Conservation (phyloP, 2,329 filamentous ascomycete genomes). For the Beauveria caledonica region DNA sequence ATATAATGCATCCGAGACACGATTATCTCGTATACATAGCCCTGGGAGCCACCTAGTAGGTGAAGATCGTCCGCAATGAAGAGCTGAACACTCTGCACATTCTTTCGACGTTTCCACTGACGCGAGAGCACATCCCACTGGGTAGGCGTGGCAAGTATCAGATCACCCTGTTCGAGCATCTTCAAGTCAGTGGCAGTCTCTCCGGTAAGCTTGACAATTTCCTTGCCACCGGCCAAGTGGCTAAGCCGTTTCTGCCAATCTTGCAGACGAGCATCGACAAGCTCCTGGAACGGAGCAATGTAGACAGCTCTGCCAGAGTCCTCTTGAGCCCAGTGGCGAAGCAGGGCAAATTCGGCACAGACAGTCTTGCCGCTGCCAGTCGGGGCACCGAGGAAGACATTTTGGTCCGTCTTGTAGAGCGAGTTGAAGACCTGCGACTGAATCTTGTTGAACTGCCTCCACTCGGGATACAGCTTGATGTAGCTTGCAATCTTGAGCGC, state of each 20-base stretch:
- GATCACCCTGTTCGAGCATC: conserved; percentile 75
- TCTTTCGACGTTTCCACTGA: conserved; percentile 95
- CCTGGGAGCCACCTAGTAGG: conserved; percentile 76
- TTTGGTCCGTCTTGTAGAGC: conserved; percentile 82
- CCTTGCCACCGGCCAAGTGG: conserved; percentile 70
- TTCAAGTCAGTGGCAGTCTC: conserved; percentile 88
- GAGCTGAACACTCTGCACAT: conserved; percentile 79
- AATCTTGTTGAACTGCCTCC: conserved; percentile 90
- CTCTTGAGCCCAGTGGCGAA: conserved; percentile 68
- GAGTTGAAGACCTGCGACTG: conserved; percentile 97
- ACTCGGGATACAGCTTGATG: conserved; percentile 70
- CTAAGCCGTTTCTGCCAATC: conserved; percentile 79
- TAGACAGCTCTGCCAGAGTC: conserved; percentile 72
- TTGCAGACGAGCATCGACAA: conserved; percentile 71
- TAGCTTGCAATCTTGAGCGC: conserved; percentile 84
- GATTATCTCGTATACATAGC: conserved; percentile 90
- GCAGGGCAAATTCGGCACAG: conserved; percentile 86
- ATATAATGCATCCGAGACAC: conserved; percentile 99
- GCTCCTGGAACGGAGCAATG: conserved; percentile 87
- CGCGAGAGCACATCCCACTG: conserved; percentile 96
- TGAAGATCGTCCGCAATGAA: conserved; percentile 96
- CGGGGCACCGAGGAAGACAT: conserved; percentile 86
- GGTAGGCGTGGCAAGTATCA: conserved; percentile 83
- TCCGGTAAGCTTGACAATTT: conserved; percentile 86
- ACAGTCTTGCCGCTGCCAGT: conserved; percentile 95